Percentiles rank a stretch among this genome's conserved stretches.
Evolutionary conservation across 106 monocot species (phyloP).

Genomic region (Platanthera guangdongensis): DNA sequence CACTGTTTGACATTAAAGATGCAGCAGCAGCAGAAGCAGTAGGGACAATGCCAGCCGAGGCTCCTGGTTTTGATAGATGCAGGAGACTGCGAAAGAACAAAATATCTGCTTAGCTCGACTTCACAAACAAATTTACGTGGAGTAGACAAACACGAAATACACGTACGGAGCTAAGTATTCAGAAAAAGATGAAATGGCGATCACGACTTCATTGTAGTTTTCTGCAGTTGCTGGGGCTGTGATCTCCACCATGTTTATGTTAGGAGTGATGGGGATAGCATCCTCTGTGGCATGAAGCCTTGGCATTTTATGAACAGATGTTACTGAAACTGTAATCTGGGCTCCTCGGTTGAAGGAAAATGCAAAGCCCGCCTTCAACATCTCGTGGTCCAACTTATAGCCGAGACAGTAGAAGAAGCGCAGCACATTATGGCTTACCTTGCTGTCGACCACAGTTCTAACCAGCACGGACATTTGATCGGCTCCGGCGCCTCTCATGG

Average conservation of each 20-base stretch:
- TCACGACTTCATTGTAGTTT: conserved; percentile 76
- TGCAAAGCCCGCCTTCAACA: conserved; percentile 76
- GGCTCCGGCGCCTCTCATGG: conserved; percentile 88
- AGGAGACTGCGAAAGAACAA: conserved; percentile 49
- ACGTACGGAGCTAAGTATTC: conserved; percentile 97
- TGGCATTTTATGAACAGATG: conserved; percentile 60
- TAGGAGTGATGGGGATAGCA: conserved; percentile 75
- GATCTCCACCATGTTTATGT: conserved; percentile 81
- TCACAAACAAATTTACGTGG: background rate
- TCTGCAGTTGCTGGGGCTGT: conserved; percentile 79
- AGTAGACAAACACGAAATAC: background rate
- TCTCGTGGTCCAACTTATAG: conserved; percentile 87
- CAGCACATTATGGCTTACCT: conserved; percentile 69
- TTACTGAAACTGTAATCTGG: conserved; percentile 61
- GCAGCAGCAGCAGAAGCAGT: conserved; percentile 84
- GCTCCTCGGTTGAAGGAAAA: conserved; percentile 65
- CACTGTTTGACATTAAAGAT: conserved; percentile 69
- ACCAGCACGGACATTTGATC: conserved; percentile 87
- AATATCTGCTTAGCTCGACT: background rate
- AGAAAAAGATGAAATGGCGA: conserved; percentile 67
- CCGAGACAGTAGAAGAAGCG: conserved; percentile 82
- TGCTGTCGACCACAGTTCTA: conserved; percentile 73
- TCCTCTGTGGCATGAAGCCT: conserved; percentile 81
- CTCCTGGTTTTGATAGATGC: conserved; percentile 93
- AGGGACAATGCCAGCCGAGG: conserved; percentile 74